Evolutionary conservation across 140 eudicot species (phyloP).

Genomic region (Oenanthe javanica): DNA sequence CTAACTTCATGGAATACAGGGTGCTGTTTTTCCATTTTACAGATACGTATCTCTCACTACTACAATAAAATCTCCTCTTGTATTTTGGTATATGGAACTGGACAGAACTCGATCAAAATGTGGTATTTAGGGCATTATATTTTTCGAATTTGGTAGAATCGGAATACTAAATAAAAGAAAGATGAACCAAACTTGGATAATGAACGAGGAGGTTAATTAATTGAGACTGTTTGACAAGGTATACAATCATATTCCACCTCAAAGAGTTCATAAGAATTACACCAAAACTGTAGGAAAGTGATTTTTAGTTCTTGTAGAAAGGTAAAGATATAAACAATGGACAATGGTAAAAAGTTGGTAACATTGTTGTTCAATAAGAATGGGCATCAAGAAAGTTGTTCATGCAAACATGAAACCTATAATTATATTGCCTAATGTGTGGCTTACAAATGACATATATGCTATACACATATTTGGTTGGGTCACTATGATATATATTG

Average conservation of each 20-base stretch:
- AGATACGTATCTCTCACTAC: too few relatives aligned
- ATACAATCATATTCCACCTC: constrained; percentile 3
- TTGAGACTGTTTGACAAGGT: background rate
- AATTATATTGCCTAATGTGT: constrained; percentile 17
- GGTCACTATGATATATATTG: constrained; percentile 3
- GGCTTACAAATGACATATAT: constrained; percentile 12
- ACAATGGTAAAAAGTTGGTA: constrained; percentile 8
- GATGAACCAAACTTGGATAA: background rate
- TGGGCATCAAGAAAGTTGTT: background rate
- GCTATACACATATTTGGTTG: constrained; percentile 3
- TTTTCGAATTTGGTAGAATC: background rate
- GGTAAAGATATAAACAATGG: background rate
- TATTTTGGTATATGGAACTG: too few relatives aligned
- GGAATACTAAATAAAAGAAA: background rate
- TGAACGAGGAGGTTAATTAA: background rate
- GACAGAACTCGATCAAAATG: too few relatives aligned
- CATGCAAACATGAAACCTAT: background rate
- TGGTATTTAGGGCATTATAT: background rate
- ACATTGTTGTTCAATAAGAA: background rate
- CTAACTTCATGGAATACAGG: too few relatives aligned
- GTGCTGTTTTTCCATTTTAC: too few relatives aligned
- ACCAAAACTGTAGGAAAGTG: background rate
- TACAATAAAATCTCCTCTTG: too few relatives aligned
- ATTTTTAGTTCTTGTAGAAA: background rate
- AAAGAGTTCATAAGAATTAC: background rate